phyloP scores from a whole-genome alignment of 805 yeast genomes.

The Lipomyces chichibuensis region DNA sequence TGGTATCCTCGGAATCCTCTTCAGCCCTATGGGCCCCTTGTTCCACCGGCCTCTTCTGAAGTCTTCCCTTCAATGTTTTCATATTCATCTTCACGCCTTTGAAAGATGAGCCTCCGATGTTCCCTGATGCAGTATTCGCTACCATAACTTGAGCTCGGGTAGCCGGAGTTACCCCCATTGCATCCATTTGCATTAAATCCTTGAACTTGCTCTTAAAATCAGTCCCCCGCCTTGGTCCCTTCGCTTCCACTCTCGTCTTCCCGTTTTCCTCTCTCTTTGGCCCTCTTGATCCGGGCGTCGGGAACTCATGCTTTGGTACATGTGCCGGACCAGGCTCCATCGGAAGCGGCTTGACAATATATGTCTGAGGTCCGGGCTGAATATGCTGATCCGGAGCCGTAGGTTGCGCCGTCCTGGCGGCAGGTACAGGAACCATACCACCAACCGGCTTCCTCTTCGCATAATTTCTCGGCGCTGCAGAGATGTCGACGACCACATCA shows the following conservation, averaged over 20 bases:
- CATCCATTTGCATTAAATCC: constrained; percentile 33
- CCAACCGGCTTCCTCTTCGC: constrained; percentile 3
- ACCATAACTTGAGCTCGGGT: constrained; percentile 11
- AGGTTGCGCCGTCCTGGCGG: background rate
- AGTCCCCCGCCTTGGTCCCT: background rate
- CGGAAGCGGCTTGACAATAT: constrained; percentile 1
- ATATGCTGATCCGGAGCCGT: background rate
- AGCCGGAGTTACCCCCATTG: constrained; percentile 23
- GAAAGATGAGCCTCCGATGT: background rate
- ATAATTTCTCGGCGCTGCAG: background rate
- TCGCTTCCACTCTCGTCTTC: background rate
- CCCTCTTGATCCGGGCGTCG: background rate
- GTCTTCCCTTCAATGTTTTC: constrained; percentile 4
- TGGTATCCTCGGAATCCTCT: background rate
- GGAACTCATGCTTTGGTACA: background rate
- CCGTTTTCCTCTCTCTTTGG: background rate
- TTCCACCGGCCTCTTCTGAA: constrained; percentile 2
- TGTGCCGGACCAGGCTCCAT: background rate
- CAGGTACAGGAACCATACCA: background rate
- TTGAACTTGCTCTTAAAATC: constrained; percentile 13
- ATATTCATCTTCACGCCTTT: constrained; percentile 8
- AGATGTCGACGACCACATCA: background rate
- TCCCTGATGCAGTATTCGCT: background rate
- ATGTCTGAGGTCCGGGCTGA: background rate
- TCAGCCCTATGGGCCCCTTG: background rate